Conservation (phyloP, 169 alveolate species). For the Eimeria necatrix region DNA sequence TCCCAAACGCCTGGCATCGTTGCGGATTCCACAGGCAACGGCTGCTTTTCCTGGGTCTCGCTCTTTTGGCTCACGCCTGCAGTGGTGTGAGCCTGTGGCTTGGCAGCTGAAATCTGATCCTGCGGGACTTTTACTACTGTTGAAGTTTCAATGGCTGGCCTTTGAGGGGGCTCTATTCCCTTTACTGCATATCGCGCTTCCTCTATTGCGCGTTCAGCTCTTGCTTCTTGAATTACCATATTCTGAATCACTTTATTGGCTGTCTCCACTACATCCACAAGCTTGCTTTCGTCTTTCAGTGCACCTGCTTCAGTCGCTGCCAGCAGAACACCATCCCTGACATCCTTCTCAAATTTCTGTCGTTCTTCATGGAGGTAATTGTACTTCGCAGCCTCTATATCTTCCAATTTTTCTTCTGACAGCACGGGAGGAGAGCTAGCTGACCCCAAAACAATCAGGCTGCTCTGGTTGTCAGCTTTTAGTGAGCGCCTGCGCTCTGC, state of each 20-base stretch:
- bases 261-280: conserved; percentile 68
- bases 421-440: conserved; percentile 61
- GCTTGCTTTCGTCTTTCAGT: conserved; percentile 57
- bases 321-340: conserved; percentile 52
- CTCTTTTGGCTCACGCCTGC: not conserved
- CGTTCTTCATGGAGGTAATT: conserved; percentile 68
- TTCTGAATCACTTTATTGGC: conserved; percentile 61
- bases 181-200: conserved; percentile 40
- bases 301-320: conserved; percentile 76
- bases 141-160: not conserved
- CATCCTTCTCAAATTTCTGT: conserved; percentile 38
- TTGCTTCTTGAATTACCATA: conserved; percentile 42
- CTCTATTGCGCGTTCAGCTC: conserved; percentile 34
- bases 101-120: not conserved
- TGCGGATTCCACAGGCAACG: not conserved
- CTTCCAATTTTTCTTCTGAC: conserved; percentile 67
- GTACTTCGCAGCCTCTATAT: conserved; percentile 64
- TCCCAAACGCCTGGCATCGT: conserved; percentile 53
- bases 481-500: conserved; percentile 60
- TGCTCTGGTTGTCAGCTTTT: conserved; percentile 6
- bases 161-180: conserved; percentile 56
- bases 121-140: not conserved
- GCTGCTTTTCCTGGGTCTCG: conserved; percentile 1
- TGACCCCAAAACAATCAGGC: conserved; percentile 54
- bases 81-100: conserved; percentile 36